A percentile compares a stretch with the other conserved stretches of the same genome.
These are phyloP conservation scores for Amylocystis lapponica DNA, from an alignment of 768 basidiomycete species.

Conservation along the genomic window DNA sequence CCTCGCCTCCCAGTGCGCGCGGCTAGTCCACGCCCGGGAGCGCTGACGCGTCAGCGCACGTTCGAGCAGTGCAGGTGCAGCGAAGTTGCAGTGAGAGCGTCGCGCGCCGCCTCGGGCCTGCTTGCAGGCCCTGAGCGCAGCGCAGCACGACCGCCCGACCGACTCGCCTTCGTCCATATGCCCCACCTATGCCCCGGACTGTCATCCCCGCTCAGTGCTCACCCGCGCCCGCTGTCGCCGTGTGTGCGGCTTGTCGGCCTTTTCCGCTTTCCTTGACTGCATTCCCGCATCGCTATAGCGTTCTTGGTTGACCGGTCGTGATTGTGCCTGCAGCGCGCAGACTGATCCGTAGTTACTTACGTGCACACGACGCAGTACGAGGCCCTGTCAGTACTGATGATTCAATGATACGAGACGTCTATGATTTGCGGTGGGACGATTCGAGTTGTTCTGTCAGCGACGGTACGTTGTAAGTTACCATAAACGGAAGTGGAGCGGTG, in stretches of 20 bases:
- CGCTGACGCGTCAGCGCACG: conserved; percentile 11
- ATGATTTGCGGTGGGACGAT: no score
- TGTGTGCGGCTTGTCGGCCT: conserved; percentile 1
- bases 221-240: conserved; percentile 1
- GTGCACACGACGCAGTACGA: conserved; percentile 4
- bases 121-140: conserved; percentile 12
- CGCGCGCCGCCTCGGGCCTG: conserved; percentile 14
- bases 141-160: conserved; percentile 4
- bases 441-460: no score
- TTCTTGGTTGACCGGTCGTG: not conserved
- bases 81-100: conserved; percentile 7
- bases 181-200: conserved; percentile 16
- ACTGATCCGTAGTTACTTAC: conserved; percentile 1
- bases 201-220: conserved; percentile 4
- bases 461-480: no score
- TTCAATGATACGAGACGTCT: conserved; percentile 3
- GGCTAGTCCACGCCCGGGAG: conserved; percentile 20
- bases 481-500: no score
- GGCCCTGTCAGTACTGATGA: not conserved
- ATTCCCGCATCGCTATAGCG: conserved; percentile 2
- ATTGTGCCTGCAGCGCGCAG: not conserved
- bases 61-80: not conserved
- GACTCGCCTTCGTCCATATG: conserved; percentile 6
- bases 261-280: not conserved
- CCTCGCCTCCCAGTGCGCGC: conserved; percentile 11